These are phyloP conservation scores for Aulographum hederae DNA, from an alignment of 2,329 filamentous ascomycete species.

Conservation along the genomic window DNA sequence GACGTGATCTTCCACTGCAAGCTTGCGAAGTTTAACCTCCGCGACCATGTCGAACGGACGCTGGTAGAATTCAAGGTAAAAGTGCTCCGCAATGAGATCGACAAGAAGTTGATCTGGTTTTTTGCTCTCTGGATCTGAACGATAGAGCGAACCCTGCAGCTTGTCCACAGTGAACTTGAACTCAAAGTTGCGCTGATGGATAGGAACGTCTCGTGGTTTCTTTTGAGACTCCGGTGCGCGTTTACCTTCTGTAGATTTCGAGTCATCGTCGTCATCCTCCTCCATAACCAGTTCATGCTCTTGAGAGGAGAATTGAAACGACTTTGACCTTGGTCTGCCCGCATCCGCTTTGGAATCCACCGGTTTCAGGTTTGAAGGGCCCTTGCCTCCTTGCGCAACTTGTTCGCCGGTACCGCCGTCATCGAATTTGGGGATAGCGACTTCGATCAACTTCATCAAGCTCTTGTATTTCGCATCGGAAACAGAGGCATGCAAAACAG, in stretches of 20 bases:
- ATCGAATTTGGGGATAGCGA: slow-evolving; percentile 74
- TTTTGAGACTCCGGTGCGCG: slow-evolving; percentile 10
- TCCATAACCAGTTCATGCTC: slow-evolving; percentile 66
- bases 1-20: slow-evolving; percentile 89
- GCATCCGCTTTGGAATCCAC: slow-evolving; percentile 4
- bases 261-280: slow-evolving; percentile 42
- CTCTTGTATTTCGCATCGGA: slow-evolving; percentile 96
- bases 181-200: slow-evolving; percentile 84
- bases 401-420: slow-evolving; percentile 25
- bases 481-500: slow-evolving; percentile 75
- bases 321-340: slow-evolving; percentile 34
- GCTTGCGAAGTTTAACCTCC: slow-evolving; percentile 69
- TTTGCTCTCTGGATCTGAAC: slow-evolving; percentile 60
- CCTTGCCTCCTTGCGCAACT: slow-evolving; percentile 15
- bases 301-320: slow-evolving; percentile 49
- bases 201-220: slow-evolving; percentile 23
- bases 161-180: slow-evolving; percentile 94
- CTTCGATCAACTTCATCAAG: slow-evolving; percentile 88
- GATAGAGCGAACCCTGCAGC: slow-evolving; percentile 80
- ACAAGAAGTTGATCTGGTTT: slow-evolving; percentile 69
- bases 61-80: slow-evolving; percentile 74
- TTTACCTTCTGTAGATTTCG: slow-evolving; percentile 43
- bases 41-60: slow-evolving; percentile 85
- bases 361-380: slow-evolving; percentile 19
- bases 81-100: slow-evolving; percentile 78